phyloP scores from a whole-genome alignment of 2,329 filamentous ascomycete species.

The Aspergillus quadricinctus region DNA sequence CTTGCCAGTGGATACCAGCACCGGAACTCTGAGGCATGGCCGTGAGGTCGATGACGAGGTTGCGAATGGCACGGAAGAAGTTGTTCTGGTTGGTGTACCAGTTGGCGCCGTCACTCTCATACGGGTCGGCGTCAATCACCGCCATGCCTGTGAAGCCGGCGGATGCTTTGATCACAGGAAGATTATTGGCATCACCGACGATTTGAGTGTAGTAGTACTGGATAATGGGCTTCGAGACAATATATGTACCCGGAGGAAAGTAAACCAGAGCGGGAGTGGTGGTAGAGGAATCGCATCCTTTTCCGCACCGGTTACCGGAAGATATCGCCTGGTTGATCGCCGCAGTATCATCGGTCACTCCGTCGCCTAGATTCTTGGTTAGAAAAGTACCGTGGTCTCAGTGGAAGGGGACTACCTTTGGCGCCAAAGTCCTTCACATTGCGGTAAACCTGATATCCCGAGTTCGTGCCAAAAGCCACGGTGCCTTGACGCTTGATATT shows the following conservation, averaged over 20 bases:
- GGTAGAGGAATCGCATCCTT: slow-evolving; percentile 78
- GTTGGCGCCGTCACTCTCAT: slow-evolving; percentile 63
- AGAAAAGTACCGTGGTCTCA: slow-evolving; percentile 10
- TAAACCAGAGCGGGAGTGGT: slow-evolving; percentile 82
- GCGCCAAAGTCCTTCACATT: slow-evolving; percentile 75
- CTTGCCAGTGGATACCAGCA: slow-evolving; percentile 78
- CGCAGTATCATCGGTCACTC: slow-evolving; percentile 73
- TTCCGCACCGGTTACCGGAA: slow-evolving; percentile 73
- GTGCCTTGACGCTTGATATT: slow-evolving; percentile 65
- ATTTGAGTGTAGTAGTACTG: slow-evolving; percentile 94
- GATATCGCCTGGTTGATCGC: slow-evolving; percentile 83
- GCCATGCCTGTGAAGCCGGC: slow-evolving; percentile 76
- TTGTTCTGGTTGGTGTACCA: slow-evolving; percentile 79
- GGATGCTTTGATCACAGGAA: slow-evolving; percentile 72
- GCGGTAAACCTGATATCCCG: slow-evolving; percentile 66
- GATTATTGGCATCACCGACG: slow-evolving; percentile 69
- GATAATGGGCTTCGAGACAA: slow-evolving; percentile 72
- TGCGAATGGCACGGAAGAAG: slow-evolving; percentile 78
- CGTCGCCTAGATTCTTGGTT: slow-evolving; percentile 49
- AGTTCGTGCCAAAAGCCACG: slow-evolving; percentile 56
- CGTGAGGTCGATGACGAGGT: slow-evolving; percentile 74
- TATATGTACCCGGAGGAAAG: slow-evolving; percentile 83
- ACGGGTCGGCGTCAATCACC: slow-evolving; percentile 84
- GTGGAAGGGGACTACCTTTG: slow-evolving; percentile 50
- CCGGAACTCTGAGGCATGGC: slow-evolving; percentile 57